phyloP scores from a whole-genome alignment of 2,329 filamentous ascomycete genomes.

The Salinomyces thailandicus region DNA sequence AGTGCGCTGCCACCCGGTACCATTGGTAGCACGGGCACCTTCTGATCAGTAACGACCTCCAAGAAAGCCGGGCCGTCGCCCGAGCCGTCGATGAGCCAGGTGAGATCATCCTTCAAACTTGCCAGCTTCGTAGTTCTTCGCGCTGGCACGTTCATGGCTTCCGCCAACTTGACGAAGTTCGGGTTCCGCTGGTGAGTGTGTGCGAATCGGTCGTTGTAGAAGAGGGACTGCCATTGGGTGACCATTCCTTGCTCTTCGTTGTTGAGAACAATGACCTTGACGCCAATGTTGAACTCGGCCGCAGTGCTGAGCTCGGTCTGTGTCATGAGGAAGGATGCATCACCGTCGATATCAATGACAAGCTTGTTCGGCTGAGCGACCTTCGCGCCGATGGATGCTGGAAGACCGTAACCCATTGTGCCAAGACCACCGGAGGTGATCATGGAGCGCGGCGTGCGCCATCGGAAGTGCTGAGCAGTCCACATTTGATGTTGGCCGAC shows the following conservation, averaged over 20 bases:
- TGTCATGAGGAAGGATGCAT: slow-evolving; percentile 99
- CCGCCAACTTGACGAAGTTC: slow-evolving; percentile 87
- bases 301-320: slow-evolving; percentile 89
- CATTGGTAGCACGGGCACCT: slow-evolving; percentile 95
- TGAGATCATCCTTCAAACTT: slow-evolving; percentile 65
- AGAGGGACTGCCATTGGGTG: slow-evolving; percentile 95
- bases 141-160: slow-evolving; percentile 80
- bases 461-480: slow-evolving; percentile 92
- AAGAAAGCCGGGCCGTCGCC: slow-evolving; percentile 84
- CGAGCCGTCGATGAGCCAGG: slow-evolving; percentile 67
- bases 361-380: slow-evolving; percentile 71
- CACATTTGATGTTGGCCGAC: slow-evolving; percentile 99
- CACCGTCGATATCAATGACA: slow-evolving; percentile 92
- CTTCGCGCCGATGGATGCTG: slow-evolving; percentile 90
- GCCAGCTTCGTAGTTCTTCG: slow-evolving; percentile 61
- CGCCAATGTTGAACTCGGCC: slow-evolving; percentile 88
- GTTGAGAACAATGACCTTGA: slow-evolving; percentile 91
- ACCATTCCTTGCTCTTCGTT: slow-evolving; percentile 99
- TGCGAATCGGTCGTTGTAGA: slow-evolving; percentile 87
- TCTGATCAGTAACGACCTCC: slow-evolving; percentile 80
- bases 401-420: slow-evolving; percentile 92
- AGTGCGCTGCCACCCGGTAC: slow-evolving; percentile 78
- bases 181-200: slow-evolving; percentile 93
- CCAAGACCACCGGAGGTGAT: slow-evolving; percentile 92
- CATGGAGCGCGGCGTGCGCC: slow-evolving; percentile 84